Evolutionary conservation across 78 protist genomes (phyloP).

Genomic region (Dictyostelium brefeldianum): DNA sequence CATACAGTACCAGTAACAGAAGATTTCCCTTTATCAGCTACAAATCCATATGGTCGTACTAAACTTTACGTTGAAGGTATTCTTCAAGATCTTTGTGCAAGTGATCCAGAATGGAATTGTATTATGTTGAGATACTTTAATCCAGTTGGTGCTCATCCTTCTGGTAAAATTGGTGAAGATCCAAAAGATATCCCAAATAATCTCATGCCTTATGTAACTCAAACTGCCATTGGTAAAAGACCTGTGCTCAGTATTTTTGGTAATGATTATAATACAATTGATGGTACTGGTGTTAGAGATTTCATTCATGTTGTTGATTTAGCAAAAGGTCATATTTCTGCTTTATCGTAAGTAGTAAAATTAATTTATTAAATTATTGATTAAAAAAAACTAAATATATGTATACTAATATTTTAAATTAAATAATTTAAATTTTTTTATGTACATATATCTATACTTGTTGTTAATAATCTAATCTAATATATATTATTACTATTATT

Average conservation of each 20-base stretch:
- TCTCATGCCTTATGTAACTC: constrained; percentile 96
- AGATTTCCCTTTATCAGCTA: constrained; percentile 86
- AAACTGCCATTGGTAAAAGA: constrained; percentile 96
- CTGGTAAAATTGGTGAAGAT: constrained; percentile 98
- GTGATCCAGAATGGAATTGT: constrained; percentile 82
- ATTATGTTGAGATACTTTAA: constrained; percentile 97
- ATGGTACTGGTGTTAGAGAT: constrained; percentile 99
- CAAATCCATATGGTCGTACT: constrained; percentile 98
- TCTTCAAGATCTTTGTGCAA: constrained; percentile 60
- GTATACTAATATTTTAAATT: not conserved
- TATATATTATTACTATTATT: not conserved
- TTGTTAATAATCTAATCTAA: not conserved
- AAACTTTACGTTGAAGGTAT: constrained; percentile 97
- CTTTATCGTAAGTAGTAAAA: constrained; percentile 49
- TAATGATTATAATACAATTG: constrained; percentile 95
- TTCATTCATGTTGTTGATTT: constrained; percentile 98
- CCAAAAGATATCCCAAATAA: constrained; percentile 97
- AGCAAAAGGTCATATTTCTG: constrained; percentile 95
- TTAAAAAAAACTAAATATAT: not conserved
- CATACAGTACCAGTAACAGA: constrained; percentile 88
- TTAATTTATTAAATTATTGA: not conserved
- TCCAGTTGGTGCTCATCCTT: constrained; percentile 98
- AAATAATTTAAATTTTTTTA: not conserved
- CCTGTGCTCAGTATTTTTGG: constrained; percentile 94
- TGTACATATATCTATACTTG: not conserved